These are phyloP conservation scores for Pilobolus umbonatus DNA, from an alignment of 192 early-diverging fungal genomes.

Conservation along the genomic window DNA sequence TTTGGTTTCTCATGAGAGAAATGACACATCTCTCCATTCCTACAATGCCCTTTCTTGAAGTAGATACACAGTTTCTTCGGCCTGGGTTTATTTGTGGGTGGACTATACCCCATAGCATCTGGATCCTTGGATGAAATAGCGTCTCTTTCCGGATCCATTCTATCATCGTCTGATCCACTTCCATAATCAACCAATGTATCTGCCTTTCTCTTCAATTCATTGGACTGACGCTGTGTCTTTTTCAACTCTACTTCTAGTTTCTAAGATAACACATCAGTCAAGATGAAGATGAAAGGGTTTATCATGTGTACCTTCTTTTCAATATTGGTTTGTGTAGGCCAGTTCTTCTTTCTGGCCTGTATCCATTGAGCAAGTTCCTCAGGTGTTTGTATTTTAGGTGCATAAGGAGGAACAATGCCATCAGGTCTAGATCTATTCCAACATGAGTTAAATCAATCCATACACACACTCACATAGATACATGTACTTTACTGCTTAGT, in stretches of 20 bases:
- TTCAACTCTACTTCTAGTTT: neutral
- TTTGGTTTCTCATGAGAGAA: constrained; percentile 40
- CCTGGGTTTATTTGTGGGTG: constrained; percentile 16
- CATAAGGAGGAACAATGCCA: constrained; percentile 27
- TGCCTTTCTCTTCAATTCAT: neutral
- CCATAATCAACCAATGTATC: neutral
- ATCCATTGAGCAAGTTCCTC: constrained; percentile 85
- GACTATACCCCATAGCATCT: constrained; percentile 20
- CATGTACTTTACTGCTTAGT: constrained; percentile 1
- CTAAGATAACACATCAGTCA: too few species aligned
- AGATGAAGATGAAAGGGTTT: neutral
- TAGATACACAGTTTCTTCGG: constrained; percentile 34
- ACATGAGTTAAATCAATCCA: neutral
- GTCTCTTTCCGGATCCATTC: constrained; percentile 43
- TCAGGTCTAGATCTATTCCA: constrained; percentile 11
- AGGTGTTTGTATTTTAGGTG: constrained; percentile 47
- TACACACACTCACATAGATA: neutral
- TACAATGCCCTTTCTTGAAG: constrained; percentile 41
- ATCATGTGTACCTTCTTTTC: constrained; percentile 54
- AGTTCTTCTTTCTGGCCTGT: constrained; percentile 70
- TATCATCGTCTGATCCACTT: constrained; percentile 22
- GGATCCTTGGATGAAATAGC: constrained; percentile 49
- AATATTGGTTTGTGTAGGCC: constrained; percentile 71
- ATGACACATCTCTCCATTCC: constrained; percentile 37
- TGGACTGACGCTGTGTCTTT: neutral